Percentiles rank a stretch among this genome's conserved stretches.
Evolutionary conservation across 192 early-diverging fungal species (phyloP).

Genomic region (Backusella macrospora): DNA sequence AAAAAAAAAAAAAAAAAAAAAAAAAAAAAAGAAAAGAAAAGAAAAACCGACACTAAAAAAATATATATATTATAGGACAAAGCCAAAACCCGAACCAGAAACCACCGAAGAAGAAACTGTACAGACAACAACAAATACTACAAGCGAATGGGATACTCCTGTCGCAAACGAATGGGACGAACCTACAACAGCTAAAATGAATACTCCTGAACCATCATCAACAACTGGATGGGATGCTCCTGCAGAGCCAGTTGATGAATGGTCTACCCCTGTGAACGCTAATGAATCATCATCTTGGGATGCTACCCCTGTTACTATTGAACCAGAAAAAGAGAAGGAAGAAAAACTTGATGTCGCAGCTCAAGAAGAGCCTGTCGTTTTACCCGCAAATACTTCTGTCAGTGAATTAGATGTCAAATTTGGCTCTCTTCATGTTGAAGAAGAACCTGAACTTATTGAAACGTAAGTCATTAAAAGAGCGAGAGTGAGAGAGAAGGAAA

Average conservation of each 20-base stretch:
- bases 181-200: conserved; percentile 1
- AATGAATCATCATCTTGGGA: conserved; percentile 20
- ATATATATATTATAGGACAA: too few species aligned
- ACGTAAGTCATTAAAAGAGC: not conserved
- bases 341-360: conserved; percentile 40
- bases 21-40: not conserved
- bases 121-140: conserved; percentile 20
- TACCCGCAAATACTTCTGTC: conserved; percentile 69
- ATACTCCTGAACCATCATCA: not conserved
- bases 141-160: conserved; percentile 24
- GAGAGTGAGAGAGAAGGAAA: not conserved
- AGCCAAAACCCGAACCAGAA: conserved; percentile 47
- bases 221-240: conserved; percentile 27
- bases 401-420: conserved; percentile 77
- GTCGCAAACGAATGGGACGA: conserved; percentile 10
- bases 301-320: conserved; percentile 25
- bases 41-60: too few species aligned
- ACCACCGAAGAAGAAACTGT: conserved; percentile 13
- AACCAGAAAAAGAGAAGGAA: conserved; percentile 45
- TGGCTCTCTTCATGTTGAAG: conserved; percentile 73
- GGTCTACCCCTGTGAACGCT: conserved; percentile 23
- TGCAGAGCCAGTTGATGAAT: conserved; percentile 26
- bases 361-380: conserved; percentile 88
- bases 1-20: not conserved
- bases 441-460: conserved; percentile 47